phyloP scores from a whole-genome alignment of 176 grass and related monocot species.

The Hordeum marinum region DNA sequence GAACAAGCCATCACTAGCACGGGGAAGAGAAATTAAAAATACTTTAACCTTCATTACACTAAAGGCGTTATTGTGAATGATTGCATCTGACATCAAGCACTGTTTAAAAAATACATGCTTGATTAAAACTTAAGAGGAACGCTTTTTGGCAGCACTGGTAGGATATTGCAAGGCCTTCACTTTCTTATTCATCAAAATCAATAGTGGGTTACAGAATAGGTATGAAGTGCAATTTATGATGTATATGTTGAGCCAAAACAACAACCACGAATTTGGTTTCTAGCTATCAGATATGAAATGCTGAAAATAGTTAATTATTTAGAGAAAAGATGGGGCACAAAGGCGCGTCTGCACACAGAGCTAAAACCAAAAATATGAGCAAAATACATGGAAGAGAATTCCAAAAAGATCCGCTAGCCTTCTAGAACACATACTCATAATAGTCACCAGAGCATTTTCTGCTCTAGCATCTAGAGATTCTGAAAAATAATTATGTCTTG shows the following conservation, averaged over 20 bases:
- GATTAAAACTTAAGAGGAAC: neutral
- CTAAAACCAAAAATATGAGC: slow-evolving; percentile 8
- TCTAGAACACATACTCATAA: neutral
- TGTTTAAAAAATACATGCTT: neutral
- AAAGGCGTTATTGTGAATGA: neutral
- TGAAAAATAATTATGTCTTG: neutral
- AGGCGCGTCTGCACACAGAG: neutral
- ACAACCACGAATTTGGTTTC: neutral
- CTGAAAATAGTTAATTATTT: neutral
- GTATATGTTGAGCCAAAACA: neutral
- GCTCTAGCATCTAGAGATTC: neutral
- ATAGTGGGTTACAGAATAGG: neutral
- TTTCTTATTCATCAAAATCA: neutral
- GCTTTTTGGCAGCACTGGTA: neutral
- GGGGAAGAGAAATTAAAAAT: neutral
- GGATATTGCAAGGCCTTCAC: neutral
- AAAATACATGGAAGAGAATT: neutral
- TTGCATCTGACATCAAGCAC: slow-evolving; percentile 3
- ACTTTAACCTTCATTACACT: neutral
- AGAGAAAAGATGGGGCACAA: neutral
- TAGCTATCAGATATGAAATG: neutral
- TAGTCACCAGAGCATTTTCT: slow-evolving; percentile 8
- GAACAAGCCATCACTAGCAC: neutral
- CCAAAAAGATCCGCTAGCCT: neutral
- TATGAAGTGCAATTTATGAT: neutral